Evolutionary conservation across 1,139 yeast species (phyloP), one percentile per base, ranked within the genome.

Genomic region (Lodderomyces pseudojiufengensis): DNA sequence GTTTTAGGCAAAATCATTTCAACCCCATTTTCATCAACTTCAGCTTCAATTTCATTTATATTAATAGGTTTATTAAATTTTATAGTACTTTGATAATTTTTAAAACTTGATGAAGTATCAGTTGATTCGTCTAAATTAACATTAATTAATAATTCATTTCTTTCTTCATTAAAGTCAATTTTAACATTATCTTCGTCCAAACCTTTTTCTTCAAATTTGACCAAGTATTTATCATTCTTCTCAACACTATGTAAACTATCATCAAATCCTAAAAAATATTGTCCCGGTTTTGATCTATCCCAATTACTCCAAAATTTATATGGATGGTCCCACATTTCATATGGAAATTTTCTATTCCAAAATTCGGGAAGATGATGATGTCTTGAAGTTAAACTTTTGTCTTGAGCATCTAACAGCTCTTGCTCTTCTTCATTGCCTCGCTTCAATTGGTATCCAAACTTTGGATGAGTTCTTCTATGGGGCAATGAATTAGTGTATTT

Each of bases 1-100:
- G 48, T 50, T 37, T 59, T 59, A 25, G 64, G 63, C 29, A 59
- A 48, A 5, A 39, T 36, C 34, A 59, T 49, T 11, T 48, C 40
- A 23, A 59, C 47, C 12, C 49, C 45, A 11, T 50, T 51, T 10
- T 48, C 46, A 11, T 47, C 40, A 25, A 48, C 44, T 28, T 52
- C 54, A 10, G 59, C 59, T 22, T 46, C 41, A 22, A 57, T 53
- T 9, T 49, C 53, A 31, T 51, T 54, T 18, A 45, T 43, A 24
- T 49, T 49, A 11, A 59, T 55, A 4, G 53, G 42, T 39, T 56
- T 55, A 9, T 51, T 59, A 38, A 59, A 58, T 12, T 42, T 48
- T 21, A 56, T 44, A 18, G 48, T 46, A 35, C 53, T 55, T 39
- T 50, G 52, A 37, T 47, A 56, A 27, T 49, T 47, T 15, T 34